Conservation (phyloP, 306 rosid genomes). For the Dalbergia cochinchinensis region DNA sequence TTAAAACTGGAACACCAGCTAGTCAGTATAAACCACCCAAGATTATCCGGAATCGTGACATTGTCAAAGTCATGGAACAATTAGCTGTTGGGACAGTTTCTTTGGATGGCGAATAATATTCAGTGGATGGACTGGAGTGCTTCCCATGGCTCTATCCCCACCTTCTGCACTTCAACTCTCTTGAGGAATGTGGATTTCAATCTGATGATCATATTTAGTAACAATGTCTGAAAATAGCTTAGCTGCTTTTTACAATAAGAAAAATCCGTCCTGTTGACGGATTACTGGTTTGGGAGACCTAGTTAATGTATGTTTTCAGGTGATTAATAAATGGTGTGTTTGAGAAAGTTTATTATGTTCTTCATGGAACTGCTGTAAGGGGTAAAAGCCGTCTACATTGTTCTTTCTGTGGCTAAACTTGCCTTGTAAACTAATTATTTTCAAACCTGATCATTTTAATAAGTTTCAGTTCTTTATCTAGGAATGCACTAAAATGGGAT, state of each 20-base stretch:
- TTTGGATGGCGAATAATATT: constrained; percentile 38
- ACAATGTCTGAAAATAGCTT: neutral
- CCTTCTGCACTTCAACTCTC: neutral
- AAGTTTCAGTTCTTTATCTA: neutral
- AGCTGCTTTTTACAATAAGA: constrained; percentile 4
- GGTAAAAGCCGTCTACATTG: neutral
- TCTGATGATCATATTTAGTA: constrained; percentile 25
- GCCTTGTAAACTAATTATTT: constrained; percentile 8
- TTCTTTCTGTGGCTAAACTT: neutral
- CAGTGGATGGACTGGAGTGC: constrained; percentile 12
- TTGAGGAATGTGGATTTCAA: neutral
- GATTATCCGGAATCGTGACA: constrained; percentile 62
- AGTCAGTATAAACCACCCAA: constrained; percentile 76
- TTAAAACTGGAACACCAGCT: constrained; percentile 67
- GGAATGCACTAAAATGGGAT: neutral
- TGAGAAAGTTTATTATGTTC: neutral
- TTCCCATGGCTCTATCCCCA: neutral
- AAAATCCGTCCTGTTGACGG: constrained; percentile 13
- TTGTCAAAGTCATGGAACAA: constrained; percentile 53
- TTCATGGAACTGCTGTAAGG: neutral
- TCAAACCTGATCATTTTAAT: constrained; percentile 1
- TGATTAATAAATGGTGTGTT: neutral
- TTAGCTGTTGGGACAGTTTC: constrained; percentile 41
- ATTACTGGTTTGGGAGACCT: neutral
- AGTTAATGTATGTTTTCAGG: neutral